phyloP scores from a whole-genome alignment of 2,329 filamentous ascomycete species.

The Colletotrichum noveboracense region DNA sequence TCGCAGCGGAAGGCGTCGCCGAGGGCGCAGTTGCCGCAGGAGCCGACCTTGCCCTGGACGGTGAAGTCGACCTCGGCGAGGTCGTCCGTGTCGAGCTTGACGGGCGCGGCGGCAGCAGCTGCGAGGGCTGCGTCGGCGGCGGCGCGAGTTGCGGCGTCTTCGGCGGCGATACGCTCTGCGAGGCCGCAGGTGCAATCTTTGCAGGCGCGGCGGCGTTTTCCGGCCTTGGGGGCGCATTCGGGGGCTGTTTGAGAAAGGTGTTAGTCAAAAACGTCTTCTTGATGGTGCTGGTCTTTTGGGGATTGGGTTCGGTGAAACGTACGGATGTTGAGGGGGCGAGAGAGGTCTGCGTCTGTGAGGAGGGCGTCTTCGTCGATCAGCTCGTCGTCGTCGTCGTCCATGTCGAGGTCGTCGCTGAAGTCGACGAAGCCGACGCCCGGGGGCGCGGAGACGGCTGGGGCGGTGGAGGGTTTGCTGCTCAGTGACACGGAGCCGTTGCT shows the following conservation, averaged over 20 bases:
- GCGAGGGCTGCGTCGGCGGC: conserved; percentile 73
- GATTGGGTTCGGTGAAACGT: conserved; percentile 43
- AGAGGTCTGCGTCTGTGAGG: conserved; percentile 84
- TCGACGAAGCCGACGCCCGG: conserved; percentile 73
- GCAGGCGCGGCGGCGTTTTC: conserved; percentile 75
- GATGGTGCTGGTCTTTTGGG: no score
- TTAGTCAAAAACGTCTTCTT: conserved; percentile 21
- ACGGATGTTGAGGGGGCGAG: conserved; percentile 81
- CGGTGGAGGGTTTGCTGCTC: conserved; percentile 44
- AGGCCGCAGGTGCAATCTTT: conserved; percentile 98
- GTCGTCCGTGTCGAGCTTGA: conserved; percentile 77
- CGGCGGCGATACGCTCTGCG: conserved; percentile 66
- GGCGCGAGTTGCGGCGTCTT: conserved; percentile 67
- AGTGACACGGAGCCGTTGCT: conserved; percentile 35
- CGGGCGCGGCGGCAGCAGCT: conserved; percentile 51
- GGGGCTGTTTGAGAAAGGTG: conserved; percentile 57
- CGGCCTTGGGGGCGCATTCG: conserved; percentile 85
- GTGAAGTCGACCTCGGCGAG: conserved; percentile 94
- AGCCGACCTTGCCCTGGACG: conserved; percentile 94
- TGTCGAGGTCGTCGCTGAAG: conserved; percentile 60
- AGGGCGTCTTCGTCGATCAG: conserved; percentile 91
- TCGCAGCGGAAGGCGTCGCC: conserved; percentile 87
- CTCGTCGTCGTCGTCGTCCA: conserved; percentile 72
- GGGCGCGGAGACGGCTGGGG: conserved; percentile 44
- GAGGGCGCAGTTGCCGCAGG: conserved; percentile 91